A percentile compares a stretch with the other conserved stretches of the same genome.
Conservation (phyloP, 345 rosid genomes). For the Salix dunnii region DNA sequence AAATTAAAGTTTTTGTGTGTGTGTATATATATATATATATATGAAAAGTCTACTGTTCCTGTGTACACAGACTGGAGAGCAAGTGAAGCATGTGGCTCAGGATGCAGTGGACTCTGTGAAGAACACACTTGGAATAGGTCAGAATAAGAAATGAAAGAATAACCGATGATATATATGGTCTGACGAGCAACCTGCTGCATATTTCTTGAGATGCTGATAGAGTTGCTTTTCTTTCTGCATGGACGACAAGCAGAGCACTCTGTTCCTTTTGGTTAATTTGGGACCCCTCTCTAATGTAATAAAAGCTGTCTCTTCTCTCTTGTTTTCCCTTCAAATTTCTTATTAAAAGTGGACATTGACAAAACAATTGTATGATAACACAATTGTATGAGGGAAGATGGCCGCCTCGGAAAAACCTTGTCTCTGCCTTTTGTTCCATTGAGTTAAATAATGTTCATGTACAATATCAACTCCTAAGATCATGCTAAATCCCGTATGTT, state of each 20-base stretch:
- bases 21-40: too few species aligned
- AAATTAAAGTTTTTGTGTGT: too few species aligned
- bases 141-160: not conserved
- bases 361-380: too few species aligned
- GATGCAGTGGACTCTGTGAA: conserved; percentile 37
- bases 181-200: not conserved
- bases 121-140: not conserved
- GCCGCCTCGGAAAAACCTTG: too few species aligned
- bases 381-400: too few species aligned
- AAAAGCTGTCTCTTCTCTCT: not conserved
- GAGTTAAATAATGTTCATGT: too few species aligned
- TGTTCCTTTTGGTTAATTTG: not conserved
- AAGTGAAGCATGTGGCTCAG: conserved; percentile 44
- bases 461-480: too few species aligned
- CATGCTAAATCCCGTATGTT: too few species aligned
- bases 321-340: not conserved
- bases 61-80: conserved; percentile 34
- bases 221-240: too few species aligned
- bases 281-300: not conserved
- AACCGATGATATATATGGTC: not conserved
- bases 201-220: not conserved
- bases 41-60: not conserved
- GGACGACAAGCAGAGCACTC: too few species aligned
- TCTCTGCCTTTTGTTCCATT: too few species aligned
- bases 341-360: not conserved